Percentiles rank a stretch among this genome's conserved stretches.
Conservation (phyloP, 352 stramenopile species). For the Globisporangium ultimum region DNA sequence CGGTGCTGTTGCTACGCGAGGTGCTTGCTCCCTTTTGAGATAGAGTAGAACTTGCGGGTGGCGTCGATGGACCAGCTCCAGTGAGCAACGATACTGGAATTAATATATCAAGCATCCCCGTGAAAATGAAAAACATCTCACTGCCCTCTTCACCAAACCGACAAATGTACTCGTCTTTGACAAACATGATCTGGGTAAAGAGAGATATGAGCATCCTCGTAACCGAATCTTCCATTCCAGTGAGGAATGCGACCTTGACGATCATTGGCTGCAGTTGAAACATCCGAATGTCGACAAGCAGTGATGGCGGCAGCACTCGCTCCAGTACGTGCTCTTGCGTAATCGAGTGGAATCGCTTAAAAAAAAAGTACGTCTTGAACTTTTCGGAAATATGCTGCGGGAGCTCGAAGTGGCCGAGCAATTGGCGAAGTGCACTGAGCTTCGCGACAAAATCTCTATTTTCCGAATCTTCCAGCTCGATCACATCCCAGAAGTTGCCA, state of each 20-base stretch:
- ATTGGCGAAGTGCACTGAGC: constrained; percentile 45
- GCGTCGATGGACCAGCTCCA: not conserved
- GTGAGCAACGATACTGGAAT: constrained; percentile 19
- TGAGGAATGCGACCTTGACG: constrained; percentile 64
- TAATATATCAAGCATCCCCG: constrained; percentile 51
- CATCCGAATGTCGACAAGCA: constrained; percentile 61
- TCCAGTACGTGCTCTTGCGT: constrained; percentile 61
- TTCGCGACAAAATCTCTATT: constrained; percentile 59
- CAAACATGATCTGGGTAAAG: constrained; percentile 52
- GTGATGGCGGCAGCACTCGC: constrained; percentile 44
- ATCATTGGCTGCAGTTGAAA: constrained; percentile 68
- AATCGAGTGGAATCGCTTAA: constrained; percentile 67
- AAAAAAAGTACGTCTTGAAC: constrained; percentile 67
- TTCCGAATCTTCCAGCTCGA: constrained; percentile 53
- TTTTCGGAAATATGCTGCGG: constrained; percentile 39
- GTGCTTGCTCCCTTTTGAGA: not conserved
- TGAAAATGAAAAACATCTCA: constrained; percentile 74
- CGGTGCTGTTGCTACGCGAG: not conserved
- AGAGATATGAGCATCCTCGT: constrained; percentile 55
- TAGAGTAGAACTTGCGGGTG: not conserved
- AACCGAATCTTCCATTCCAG: constrained; percentile 47
- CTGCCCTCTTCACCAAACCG: constrained; percentile 51
- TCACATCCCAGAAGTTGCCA: constrained; percentile 56
- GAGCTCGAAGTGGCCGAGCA: constrained; percentile 50
- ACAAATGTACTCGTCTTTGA: constrained; percentile 58